phyloP scores from a whole-genome alignment of 257 asterid species.

The Mentha longifolia region DNA sequence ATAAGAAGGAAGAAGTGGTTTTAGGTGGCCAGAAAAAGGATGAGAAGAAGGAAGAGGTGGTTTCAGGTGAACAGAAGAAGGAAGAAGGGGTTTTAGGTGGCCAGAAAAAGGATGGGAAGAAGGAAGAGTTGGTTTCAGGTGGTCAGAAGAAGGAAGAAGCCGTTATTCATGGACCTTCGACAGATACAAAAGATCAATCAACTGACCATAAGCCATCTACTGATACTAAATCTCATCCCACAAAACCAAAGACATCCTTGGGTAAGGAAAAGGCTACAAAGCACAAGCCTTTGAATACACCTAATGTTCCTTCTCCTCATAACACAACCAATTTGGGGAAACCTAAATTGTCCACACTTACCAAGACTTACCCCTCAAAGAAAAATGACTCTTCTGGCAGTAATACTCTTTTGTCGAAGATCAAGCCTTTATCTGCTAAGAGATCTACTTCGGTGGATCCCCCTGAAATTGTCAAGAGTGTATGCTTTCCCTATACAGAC shows the following conservation, averaged over 20 bases:
- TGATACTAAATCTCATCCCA: slow-evolving; percentile 35
- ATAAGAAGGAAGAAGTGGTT: slow-evolving; percentile 12
- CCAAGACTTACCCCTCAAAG: slow-evolving; percentile 26
- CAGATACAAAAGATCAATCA: slow-evolving; percentile 21
- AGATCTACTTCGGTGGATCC: slow-evolving; percentile 44
- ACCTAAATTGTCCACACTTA: slow-evolving; percentile 37
- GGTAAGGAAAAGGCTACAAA: slow-evolving; percentile 34
- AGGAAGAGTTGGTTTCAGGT: slow-evolving; percentile 2
- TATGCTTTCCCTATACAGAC: slow-evolving; percentile 43
- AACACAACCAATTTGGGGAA: slow-evolving; percentile 33
- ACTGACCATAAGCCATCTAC: slow-evolving; percentile 34
- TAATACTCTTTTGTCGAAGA: slow-evolving; percentile 26
- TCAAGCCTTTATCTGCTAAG: slow-evolving; percentile 35
- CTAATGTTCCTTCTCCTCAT: slow-evolving; percentile 33
- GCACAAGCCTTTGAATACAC: slow-evolving; percentile 25
- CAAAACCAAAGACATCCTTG: slow-evolving; percentile 36
- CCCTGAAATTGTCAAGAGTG: slow-evolving; percentile 66
- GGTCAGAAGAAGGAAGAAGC: slow-evolving; percentile 9
- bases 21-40: neutral
- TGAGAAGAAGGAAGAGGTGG: slow-evolving; percentile 1
- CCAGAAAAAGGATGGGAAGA: neutral
- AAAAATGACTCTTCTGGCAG: slow-evolving; percentile 36
- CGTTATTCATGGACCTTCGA: slow-evolving; percentile 25
- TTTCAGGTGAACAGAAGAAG: neutral
- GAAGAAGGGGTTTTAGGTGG: neutral